Evolutionary conservation across 805 yeast species (phyloP).

Genomic region (Komagataella phaffii): DNA sequence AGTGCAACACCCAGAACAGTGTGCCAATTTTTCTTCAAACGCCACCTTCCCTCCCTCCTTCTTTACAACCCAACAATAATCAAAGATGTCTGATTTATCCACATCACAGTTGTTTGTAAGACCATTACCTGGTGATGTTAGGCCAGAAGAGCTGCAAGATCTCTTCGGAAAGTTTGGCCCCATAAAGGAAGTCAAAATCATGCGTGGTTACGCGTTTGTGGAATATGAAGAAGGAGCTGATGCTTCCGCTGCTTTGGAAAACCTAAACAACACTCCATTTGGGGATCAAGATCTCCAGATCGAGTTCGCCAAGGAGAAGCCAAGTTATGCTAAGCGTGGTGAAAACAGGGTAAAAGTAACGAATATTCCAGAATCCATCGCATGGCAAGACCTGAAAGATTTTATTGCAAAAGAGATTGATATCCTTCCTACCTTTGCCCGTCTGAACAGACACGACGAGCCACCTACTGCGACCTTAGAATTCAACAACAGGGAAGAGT

Average conservation of each 20-base stretch:
- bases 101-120: slow-evolving; percentile 23
- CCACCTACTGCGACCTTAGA: slow-evolving; percentile 36
- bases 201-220: slow-evolving; percentile 82
- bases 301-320: slow-evolving; percentile 42
- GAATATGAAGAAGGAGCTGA: slow-evolving; percentile 60
- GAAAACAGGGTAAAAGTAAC: slow-evolving; percentile 59
- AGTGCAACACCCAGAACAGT: neutral
- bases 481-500: slow-evolving; percentile 54
- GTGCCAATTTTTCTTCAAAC: neutral
- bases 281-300: slow-evolving; percentile 36
- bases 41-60: neutral
- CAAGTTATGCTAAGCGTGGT: slow-evolving; percentile 45
- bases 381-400: slow-evolving; percentile 88
- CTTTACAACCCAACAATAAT: neutral
- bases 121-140: slow-evolving; percentile 21
- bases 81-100: slow-evolving; percentile 14
- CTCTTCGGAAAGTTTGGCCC: slow-evolving; percentile 58
- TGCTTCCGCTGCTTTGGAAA: slow-evolving; percentile 35
- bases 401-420: slow-evolving; percentile 67
- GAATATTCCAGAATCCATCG: slow-evolving; percentile 61
- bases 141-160: slow-evolving; percentile 45
- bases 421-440: slow-evolving; percentile 47
- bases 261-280: slow-evolving; percentile 30
- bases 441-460: slow-evolving; percentile 23
- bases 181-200: slow-evolving; percentile 50